Base-by-base conservation (phyloP, 768 basidiomycete genomes). In the Ephemerocybe angulata region DNA sequence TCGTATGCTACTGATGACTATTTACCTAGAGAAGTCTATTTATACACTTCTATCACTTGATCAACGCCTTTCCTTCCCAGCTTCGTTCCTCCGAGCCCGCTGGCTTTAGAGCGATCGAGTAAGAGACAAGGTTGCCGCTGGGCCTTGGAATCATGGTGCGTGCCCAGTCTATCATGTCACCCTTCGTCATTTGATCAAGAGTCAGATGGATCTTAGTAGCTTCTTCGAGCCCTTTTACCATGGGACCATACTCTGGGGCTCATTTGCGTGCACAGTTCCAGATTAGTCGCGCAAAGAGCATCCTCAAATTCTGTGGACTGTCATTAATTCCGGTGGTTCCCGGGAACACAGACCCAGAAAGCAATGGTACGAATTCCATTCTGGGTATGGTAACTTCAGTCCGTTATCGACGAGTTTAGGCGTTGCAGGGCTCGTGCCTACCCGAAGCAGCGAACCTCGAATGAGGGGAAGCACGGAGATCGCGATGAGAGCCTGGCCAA, bases 361-460 rank as follows among this genome's bases (percentile, higher is more conserved):
- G 21, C 31, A 50, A 31, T 29, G 28, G 27, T 48, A 30, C 29
- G 11, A 29, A 10, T 35, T 30, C 30, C 29, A 19, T 30, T 35
- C 48, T 25, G 21, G 22, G 31, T 15, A 7, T 50, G 48, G 30
- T 22, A 28, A 7, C 48, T 19, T 12, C 12, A 28, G 10, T 50
- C 48, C 30, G 48, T 50, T 50, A 30, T 35, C 31, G 15, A 21
- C 48, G 17, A 22, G 48, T 35, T 50, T 51, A 50, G 55, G 37
- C 41, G 55, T 38, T 51, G 50, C 21, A 46, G 50, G 55, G 55
- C 27, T 56, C 49, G 27, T 25, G 29, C 24, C 31, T 58, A 35
- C 61, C 63, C 60, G 56, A 59, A 60, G 27, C 30, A 53, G 62
- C 55, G 63, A n/a, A n/a, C n/a, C n/a, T n/a, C n/a, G n/a, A n/a